Conservation (phyloP, 257 asterid species). For the Solanum chiquidenum region DNA sequence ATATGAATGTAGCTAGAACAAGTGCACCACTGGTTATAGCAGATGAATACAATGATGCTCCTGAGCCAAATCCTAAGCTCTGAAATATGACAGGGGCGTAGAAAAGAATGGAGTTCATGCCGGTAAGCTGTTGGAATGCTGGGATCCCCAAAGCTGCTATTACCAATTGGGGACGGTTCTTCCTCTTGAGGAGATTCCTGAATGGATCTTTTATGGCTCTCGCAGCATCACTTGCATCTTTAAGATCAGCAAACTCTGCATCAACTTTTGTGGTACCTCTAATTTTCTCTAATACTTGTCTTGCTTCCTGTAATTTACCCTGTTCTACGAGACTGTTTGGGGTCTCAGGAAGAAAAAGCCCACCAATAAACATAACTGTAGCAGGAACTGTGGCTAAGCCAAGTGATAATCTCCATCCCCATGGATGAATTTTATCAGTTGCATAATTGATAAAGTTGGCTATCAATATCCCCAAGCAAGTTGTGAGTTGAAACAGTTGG, state of each 20-base stretch:
- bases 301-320: constrained; percentile 23
- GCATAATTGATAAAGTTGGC: constrained; percentile 53
- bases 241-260: constrained; percentile 39
- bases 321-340: constrained; percentile 57
- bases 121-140: constrained; percentile 54
- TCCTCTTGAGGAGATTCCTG: constrained; percentile 20
- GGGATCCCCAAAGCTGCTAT: constrained; percentile 31
- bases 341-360: constrained; percentile 43
- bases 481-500: constrained; percentile 49
- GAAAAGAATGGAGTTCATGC: constrained; percentile 56
- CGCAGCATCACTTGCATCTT: constrained; percentile 38
- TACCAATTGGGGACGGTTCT: constrained; percentile 39
- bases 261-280: constrained; percentile 40
- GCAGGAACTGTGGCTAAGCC: constrained; percentile 37
- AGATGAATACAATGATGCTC: constrained; percentile 37
- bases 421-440: constrained; percentile 38
- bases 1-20: constrained; percentile 25
- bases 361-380: constrained; percentile 23
- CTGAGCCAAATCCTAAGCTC: constrained; percentile 35
- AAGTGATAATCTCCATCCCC: constrained; percentile 47
- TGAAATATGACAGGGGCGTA: constrained; percentile 52
- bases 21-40: constrained; percentile 36
- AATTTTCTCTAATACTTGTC: constrained; percentile 14
- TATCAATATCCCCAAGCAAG: constrained; percentile 40
- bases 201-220: constrained; percentile 29